phyloP scores from a whole-genome alignment of 352 stramenopile species.

The Globisporangium lucens region DNA sequence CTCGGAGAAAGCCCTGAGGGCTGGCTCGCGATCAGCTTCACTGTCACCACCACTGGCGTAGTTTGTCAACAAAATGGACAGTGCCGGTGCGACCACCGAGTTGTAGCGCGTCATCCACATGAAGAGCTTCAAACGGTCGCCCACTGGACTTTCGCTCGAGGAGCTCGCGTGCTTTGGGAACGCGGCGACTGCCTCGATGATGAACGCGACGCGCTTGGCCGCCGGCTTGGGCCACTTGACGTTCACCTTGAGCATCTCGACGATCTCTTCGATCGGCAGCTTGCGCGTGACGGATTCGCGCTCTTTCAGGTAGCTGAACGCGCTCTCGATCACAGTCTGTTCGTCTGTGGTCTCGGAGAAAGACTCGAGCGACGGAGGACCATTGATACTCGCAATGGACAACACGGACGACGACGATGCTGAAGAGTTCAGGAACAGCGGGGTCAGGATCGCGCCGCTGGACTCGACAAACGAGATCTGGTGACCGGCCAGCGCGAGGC shows the following conservation, averaged over 20 bases:
- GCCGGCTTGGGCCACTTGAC: constrained; percentile 73
- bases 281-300: constrained; percentile 22
- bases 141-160: constrained; percentile 5
- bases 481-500: constrained; percentile 32
- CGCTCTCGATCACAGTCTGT: constrained; percentile 33
- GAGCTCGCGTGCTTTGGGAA: constrained; percentile 30
- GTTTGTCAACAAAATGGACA: constrained; percentile 48
- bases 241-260: constrained; percentile 73
- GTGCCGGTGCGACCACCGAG: constrained; percentile 43
- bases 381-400: constrained; percentile 2
- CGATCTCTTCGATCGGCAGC: constrained; percentile 39
- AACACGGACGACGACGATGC: neutral
- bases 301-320: constrained; percentile 29
- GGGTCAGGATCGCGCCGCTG: constrained; percentile 45
- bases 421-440: constrained; percentile 33
- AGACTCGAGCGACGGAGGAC: constrained; percentile 1
- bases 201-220: constrained; percentile 60
- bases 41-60: neutral
- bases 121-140: constrained; percentile 48
- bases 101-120: constrained; percentile 71
- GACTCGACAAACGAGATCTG: constrained; percentile 61
- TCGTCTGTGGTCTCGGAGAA: constrained; percentile 22
- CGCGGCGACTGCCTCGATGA: constrained; percentile 55
- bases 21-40: constrained; percentile 17
- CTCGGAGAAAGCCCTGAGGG: constrained; percentile 33